phyloP scores from a whole-genome alignment of 2,329 filamentous ascomycete genomes.

The Arthroderma sp. region DNA sequence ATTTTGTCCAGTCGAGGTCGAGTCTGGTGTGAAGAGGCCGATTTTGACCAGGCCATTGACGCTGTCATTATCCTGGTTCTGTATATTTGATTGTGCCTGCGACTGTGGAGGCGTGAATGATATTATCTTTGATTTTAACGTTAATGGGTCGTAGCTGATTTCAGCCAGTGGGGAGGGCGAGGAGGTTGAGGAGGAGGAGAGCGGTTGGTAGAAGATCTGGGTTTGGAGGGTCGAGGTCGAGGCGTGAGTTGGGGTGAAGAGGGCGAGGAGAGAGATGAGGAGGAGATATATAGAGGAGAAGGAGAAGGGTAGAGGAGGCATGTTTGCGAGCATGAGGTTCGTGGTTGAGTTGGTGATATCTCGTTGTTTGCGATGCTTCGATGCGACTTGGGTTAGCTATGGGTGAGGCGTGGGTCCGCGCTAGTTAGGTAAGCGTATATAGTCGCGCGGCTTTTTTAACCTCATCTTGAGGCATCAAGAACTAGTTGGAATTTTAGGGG shows the following conservation, averaged over 20 bases:
- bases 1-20: slow-evolving; percentile 21
- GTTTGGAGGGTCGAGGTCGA: slow-evolving; percentile 12
- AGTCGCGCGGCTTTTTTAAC: too few relatives aligned
- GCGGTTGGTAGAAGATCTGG: slow-evolving; percentile 28
- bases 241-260: slow-evolving; percentile 10
- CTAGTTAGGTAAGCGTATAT: too few relatives aligned
- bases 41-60: slow-evolving; percentile 38
- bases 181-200: slow-evolving; percentile 15
- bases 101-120: slow-evolving; percentile 26
- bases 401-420: too few relatives aligned
- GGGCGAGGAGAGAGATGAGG: slow-evolving; percentile 10
- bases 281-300: background rate
- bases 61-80: too few relatives aligned
- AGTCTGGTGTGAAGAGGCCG: slow-evolving; percentile 29
- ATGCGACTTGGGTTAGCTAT: too few relatives aligned
- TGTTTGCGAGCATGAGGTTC: background rate
- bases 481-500: too few relatives aligned
- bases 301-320: too few relatives aligned
- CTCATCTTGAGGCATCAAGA: too few relatives aligned
- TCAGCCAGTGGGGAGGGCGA: slow-evolving; percentile 26
- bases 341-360: background rate
- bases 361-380: too few relatives aligned
- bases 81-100: background rate
- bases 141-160: slow-evolving; percentile 28
- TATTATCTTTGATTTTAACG: slow-evolving; percentile 22